phyloP scores from a whole-genome alignment of 129 eudicot species.

The Flaveria linearis region DNA sequence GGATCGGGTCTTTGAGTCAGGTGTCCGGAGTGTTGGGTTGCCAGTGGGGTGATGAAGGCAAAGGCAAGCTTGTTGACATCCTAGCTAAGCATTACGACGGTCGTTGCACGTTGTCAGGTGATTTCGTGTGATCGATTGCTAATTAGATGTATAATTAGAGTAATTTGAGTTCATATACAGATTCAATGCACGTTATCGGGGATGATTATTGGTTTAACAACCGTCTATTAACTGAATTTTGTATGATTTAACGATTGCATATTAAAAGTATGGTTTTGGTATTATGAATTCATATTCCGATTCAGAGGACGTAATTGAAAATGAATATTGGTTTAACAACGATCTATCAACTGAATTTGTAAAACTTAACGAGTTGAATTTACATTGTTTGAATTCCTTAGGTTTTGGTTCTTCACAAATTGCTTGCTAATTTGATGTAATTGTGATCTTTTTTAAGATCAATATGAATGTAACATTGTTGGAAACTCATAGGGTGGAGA shows the following conservation, averaged over 20 bases:
- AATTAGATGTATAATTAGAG: no score
- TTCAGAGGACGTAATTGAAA: not conserved
- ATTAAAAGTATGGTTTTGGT: not conserved
- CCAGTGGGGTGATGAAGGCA: constrained; percentile 99
- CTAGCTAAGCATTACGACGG: constrained; percentile 76
- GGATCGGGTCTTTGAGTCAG: constrained; percentile 73
- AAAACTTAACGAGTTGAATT: not conserved
- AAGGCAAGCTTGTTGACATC: constrained; percentile 92
- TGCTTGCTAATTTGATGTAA: not conserved
- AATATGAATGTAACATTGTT: not conserved
- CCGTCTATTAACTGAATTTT: no score
- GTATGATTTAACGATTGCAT: no score
- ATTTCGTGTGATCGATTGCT: not conserved
- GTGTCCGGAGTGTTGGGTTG: constrained; percentile 90
- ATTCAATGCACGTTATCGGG: no score
- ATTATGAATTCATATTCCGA: not conserved
- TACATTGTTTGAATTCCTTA: not conserved
- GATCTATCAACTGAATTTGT: not conserved
- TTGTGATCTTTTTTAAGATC: not conserved
- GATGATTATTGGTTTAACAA: no score
- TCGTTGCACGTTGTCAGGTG: constrained; percentile 97
- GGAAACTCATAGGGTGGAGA: constrained; percentile 74
- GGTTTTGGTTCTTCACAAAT: not conserved
- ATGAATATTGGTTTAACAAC: not conserved
- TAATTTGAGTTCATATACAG: no score